phyloP scores from a whole-genome alignment of 2,329 filamentous ascomycete genomes.

The Pestalotiopsis sp. region DNA sequence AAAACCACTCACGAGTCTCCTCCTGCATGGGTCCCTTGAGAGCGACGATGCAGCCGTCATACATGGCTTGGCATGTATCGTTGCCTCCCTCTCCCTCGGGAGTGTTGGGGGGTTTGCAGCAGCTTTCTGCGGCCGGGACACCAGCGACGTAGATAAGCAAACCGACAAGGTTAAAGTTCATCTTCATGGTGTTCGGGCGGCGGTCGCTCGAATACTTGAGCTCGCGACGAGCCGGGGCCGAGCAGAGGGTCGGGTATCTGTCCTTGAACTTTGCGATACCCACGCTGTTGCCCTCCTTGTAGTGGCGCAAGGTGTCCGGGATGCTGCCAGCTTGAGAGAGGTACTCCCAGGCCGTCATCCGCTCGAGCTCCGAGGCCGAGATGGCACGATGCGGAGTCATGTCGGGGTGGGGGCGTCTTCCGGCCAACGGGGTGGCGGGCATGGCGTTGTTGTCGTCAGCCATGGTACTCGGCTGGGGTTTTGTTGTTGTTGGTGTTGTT shows the following conservation, averaged over 20 bases:
- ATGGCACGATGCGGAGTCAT: too few relatives aligned
- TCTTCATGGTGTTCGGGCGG: neutral
- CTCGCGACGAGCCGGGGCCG: neutral
- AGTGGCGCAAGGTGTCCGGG: neutral
- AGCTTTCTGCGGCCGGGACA: neutral
- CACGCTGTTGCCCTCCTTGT: neutral
- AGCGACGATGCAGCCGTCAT: neutral
- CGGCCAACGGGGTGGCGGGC: neutral
- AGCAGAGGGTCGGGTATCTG: neutral
- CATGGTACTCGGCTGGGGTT: neutral
- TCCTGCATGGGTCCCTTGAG: neutral
- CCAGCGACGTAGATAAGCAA: neutral
- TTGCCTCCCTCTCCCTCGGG: neutral
- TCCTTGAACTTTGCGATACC: neutral
- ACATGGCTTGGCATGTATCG: neutral
- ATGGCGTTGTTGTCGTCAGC: neutral
- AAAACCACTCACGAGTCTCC: neutral
- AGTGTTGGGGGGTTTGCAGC: neutral
- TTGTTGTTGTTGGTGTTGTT: neutral
- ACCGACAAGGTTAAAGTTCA: neutral
- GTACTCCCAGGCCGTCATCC: neutral
- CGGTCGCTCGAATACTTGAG: neutral
- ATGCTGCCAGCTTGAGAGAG: neutral
- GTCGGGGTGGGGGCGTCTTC: too few relatives aligned
- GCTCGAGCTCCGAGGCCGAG: neutral